Percentiles rank a stretch among this genome's conserved stretches.
Conservation (phyloP, 164 flowering plant genomes). For the Euptelea pleiosperma region DNA sequence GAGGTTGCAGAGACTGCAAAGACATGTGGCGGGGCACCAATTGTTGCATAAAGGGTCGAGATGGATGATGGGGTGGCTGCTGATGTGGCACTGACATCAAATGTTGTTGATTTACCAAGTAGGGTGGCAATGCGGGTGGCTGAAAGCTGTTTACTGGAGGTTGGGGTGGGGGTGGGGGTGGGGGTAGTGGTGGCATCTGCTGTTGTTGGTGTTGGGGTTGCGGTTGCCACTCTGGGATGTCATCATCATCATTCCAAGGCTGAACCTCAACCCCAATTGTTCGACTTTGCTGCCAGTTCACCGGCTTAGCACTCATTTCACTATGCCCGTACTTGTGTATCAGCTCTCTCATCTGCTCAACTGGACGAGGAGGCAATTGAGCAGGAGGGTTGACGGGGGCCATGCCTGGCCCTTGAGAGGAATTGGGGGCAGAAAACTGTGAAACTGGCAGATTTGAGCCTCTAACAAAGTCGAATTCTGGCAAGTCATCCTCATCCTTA, state of each 20-base stretch:
- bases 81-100: neutral
- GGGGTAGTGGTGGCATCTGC: conserved; percentile 41
- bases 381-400: conserved; percentile 4
- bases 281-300: conserved; percentile 13
- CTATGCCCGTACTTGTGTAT: conserved; percentile 72
- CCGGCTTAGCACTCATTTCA: conserved; percentile 5
- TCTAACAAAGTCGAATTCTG: conserved; percentile 77
- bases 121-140: conserved; percentile 21
- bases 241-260: conserved; percentile 80
- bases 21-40: conserved; percentile 3
- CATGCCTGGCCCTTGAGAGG: conserved; percentile 10
- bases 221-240: conserved; percentile 97
- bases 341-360: conserved; percentile 70
- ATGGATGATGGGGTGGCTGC: conserved; percentile 9
- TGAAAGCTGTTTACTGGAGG: conserved; percentile 21
- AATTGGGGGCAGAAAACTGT: conserved; percentile 7
- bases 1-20: conserved; percentile 10
- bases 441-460: conserved; percentile 22
- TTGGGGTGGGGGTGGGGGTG: conserved; percentile 12
- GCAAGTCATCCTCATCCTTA: conserved; percentile 87
- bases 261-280: conserved; percentile 29
- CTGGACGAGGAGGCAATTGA: conserved; percentile 33
- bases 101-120: conserved; percentile 22
- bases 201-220: conserved; percentile 24
- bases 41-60: conserved; percentile 1